Conservation (phyloP, 176 grass and related monocot genomes). For the Triticum urartu region DNA sequence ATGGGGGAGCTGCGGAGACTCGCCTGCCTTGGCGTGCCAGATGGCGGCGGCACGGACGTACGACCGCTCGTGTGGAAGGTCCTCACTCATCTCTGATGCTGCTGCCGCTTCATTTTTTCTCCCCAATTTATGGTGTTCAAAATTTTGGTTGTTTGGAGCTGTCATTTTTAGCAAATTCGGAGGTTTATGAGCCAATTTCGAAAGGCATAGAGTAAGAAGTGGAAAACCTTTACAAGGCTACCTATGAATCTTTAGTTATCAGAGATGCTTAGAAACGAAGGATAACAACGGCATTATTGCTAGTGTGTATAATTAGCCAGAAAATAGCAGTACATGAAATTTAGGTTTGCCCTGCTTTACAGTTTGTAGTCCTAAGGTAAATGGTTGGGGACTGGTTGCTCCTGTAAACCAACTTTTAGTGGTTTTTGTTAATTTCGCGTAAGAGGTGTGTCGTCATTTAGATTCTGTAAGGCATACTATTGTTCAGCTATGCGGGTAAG, state of each 20-base stretch:
- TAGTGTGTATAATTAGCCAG: not conserved
- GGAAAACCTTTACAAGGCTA: not conserved
- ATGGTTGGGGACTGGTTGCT: not conserved
- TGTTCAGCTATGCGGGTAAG: not conserved
- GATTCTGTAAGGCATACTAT: not conserved
- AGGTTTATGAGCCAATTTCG: not conserved
- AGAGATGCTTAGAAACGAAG: not conserved
- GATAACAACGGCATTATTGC: not conserved
- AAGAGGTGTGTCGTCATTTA: not conserved
- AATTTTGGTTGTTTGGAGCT: not conserved
- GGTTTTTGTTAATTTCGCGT: not conserved
- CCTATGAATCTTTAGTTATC: not conserved
- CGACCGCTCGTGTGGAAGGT: slow-evolving; percentile 88
- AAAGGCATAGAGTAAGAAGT: not conserved
- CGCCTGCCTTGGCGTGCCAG: slow-evolving; percentile 72
- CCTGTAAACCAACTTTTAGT: not conserved
- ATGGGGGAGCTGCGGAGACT: slow-evolving; percentile 78
- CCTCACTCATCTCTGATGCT: slow-evolving; percentile 32
- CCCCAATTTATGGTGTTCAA: not conserved
- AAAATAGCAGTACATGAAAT: not conserved
- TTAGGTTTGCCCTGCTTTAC: not conserved
- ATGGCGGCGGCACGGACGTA: slow-evolving; percentile 32
- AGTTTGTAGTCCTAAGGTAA: not conserved
- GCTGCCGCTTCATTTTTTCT: not conserved
- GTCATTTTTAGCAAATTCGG: not conserved